A percentile compares a stretch with the other conserved stretches of the same genome.
These are phyloP conservation scores for Penicillium coffeae DNA, from an alignment of 495 filamentous ascomycete species.

Conservation along the genomic window DNA sequence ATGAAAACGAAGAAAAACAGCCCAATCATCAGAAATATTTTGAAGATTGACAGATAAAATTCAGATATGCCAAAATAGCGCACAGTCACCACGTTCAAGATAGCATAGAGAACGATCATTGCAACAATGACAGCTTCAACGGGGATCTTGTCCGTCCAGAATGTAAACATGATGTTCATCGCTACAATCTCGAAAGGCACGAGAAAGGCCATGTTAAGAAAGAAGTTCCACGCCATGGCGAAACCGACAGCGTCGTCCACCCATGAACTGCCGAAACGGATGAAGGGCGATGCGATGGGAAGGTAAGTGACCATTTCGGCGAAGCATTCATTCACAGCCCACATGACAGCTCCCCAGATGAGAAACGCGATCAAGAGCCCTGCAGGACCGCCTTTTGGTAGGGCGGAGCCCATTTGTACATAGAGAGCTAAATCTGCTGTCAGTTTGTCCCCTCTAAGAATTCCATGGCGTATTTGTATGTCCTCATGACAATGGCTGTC, in stretches of 20 bases:
- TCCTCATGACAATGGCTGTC: too few species aligned
- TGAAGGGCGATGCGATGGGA: slow-evolving; percentile 54
- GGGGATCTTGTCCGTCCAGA: slow-evolving; percentile 63
- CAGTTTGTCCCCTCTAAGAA: too few species aligned
- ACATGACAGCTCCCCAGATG: slow-evolving; percentile 30
- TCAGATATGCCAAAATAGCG: slow-evolving; percentile 64
- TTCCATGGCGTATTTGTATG: too few species aligned
- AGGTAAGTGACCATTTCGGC: slow-evolving; percentile 47
- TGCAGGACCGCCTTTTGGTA: slow-evolving; percentile 51
- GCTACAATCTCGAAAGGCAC: slow-evolving; percentile 72
- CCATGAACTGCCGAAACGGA: slow-evolving; percentile 43
- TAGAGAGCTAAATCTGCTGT: background rate
- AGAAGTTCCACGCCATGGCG: slow-evolving; percentile 56
- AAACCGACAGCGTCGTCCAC: slow-evolving; percentile 53
- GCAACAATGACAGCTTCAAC: slow-evolving; percentile 47
- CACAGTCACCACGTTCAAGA: slow-evolving; percentile 44
- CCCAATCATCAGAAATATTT: slow-evolving; percentile 63
- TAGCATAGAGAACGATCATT: slow-evolving; percentile 40
- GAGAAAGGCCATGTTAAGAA: slow-evolving; percentile 59
- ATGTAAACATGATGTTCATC: slow-evolving; percentile 64
- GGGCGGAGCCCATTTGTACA: slow-evolving; percentile 8
- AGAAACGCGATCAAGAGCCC: slow-evolving; percentile 42
- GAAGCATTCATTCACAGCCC: slow-evolving; percentile 31
- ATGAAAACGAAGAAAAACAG: slow-evolving; percentile 35
- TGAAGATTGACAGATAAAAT: slow-evolving; percentile 65